Evolutionary conservation across 2,329 filamentous ascomycete species (phyloP).

Genomic region (Ophiostoma ulmi): DNA sequence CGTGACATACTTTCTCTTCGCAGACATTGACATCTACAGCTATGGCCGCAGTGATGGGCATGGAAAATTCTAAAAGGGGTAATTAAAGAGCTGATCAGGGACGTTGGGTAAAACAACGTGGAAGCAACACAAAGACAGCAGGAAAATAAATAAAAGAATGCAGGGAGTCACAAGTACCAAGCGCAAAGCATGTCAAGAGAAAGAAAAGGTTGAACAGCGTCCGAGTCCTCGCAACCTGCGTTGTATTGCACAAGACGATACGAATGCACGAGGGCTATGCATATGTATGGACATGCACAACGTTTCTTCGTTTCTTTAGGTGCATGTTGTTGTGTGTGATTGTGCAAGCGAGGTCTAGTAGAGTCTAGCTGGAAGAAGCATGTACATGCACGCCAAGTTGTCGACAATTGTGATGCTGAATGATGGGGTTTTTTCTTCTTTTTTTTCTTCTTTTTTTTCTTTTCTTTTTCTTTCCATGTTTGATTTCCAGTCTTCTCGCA

Average conservation of each 20-base stretch:
- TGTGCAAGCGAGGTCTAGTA: background rate
- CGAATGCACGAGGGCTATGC: background rate
- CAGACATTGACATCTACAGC: background rate
- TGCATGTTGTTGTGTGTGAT: conserved; percentile 7
- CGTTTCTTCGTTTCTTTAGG: background rate
- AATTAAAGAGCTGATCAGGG: conserved; percentile 1
- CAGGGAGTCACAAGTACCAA: no score
- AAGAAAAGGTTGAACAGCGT: background rate
- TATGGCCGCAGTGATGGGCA: conserved; percentile 1
- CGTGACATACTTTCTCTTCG: background rate
- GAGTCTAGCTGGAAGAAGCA: background rate
- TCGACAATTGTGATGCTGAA: no score
- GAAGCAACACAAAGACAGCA: background rate
- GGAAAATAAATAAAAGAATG: background rate
- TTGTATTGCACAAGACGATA: conserved; percentile 2
- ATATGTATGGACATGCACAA: conserved; percentile 1
- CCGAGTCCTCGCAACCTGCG: background rate
- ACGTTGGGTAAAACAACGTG: conserved; percentile 1
- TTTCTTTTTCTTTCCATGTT: background rate
- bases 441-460: background rate
- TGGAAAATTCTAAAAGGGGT: background rate
- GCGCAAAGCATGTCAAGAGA: no score
- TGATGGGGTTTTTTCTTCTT: background rate
- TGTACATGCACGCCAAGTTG: conserved; percentile 5
- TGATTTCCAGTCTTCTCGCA: background rate